phyloP scores from a whole-genome alignment of 2,329 filamentous ascomycete species.

The Monosporascus sp. region DNA sequence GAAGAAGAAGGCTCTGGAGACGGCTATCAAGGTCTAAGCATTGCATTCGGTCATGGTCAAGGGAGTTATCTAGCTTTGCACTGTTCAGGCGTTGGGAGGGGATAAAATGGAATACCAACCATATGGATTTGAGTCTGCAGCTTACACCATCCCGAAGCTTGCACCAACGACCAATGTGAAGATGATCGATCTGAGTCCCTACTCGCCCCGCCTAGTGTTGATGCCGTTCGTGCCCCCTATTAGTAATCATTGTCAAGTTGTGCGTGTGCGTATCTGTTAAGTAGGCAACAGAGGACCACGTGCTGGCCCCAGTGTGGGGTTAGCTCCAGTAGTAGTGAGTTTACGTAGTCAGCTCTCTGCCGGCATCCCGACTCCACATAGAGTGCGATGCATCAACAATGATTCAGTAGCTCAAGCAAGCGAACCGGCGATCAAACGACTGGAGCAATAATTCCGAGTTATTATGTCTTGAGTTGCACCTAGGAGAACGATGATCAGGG shows the following conservation, averaged over 20 bases:
- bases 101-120: conserved; percentile 33
- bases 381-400: neutral
- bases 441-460: neutral
- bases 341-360: no score
- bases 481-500: conserved; percentile 2
- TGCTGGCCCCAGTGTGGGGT: no score
- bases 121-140: conserved; percentile 28
- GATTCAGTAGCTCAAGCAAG: neutral
- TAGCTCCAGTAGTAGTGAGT: no score
- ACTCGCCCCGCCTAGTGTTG: no score
- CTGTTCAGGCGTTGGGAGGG: conserved; percentile 30
- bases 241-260: no score
- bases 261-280: no score
- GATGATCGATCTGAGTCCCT: conserved; percentile 8
- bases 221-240: no score
- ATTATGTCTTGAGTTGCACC: neutral
- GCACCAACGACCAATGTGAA: conserved; percentile 24
- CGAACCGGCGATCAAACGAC: neutral
- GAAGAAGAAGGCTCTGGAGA: conserved; percentile 91
- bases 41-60: conserved; percentile 20
- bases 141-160: conserved; percentile 23
- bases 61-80: conserved; percentile 30
- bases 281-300: no score
- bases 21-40: conserved; percentile 91
- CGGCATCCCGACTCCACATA: neutral